Evolutionary conservation across 2,329 filamentous ascomycete species (phyloP).

Genomic region (Trichophyton simii): DNA sequence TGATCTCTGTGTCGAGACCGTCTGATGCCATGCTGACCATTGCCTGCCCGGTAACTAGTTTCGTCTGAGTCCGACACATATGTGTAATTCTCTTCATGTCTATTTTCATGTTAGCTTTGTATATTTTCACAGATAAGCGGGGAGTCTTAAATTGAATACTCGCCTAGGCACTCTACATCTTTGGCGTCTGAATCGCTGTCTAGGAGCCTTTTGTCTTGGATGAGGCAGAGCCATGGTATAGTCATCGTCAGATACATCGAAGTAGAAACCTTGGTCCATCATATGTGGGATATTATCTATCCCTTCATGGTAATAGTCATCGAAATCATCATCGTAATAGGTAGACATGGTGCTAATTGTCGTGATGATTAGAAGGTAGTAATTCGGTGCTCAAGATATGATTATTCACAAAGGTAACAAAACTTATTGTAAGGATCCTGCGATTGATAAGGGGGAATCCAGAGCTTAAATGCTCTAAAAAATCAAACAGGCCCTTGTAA

Average conservation of each 20-base stretch:
- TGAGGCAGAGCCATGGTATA: neutral
- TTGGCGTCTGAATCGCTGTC: neutral
- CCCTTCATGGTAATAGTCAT: neutral
- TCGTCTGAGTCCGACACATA: neutral
- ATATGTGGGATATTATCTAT: neutral
- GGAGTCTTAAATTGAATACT: neutral
- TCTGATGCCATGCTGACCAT: neutral
- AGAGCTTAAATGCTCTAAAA: neutral
- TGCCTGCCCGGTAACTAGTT: neutral
- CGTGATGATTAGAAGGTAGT: neutral
- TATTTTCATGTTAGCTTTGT: neutral
- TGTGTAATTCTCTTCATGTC: neutral
- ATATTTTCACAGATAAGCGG: too few species aligned
- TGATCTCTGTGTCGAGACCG: neutral
- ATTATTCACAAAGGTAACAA: neutral
- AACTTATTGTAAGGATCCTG: neutral
- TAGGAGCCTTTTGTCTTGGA: neutral
- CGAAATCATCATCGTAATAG: neutral
- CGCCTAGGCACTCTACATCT: neutral
- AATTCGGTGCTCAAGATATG: neutral
- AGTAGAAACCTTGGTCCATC: neutral
- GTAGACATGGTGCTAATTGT: neutral
- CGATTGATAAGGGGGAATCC: neutral
- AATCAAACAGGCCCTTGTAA: neutral
- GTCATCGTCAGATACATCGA: neutral